A percentile compares a stretch with the other conserved stretches of the same genome.
phyloP scores from a whole-genome alignment of 2,329 filamentous ascomycete species.

The Blastomyces gilchristii region DNA sequence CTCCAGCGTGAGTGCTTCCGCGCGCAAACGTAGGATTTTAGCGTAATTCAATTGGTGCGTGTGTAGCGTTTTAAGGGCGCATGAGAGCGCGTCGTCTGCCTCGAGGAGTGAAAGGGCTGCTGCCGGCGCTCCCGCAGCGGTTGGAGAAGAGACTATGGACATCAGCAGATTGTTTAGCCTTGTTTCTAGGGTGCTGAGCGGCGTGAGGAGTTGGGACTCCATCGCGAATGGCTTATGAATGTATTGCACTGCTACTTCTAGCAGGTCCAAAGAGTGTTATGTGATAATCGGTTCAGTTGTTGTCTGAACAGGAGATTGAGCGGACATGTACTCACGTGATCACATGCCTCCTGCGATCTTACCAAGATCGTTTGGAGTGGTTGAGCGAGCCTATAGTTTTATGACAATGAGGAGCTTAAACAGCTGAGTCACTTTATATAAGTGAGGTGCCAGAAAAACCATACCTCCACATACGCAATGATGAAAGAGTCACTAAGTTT shows the following conservation, averaged over 20 bases:
- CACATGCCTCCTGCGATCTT: no score
- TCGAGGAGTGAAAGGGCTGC: constrained; percentile 32
- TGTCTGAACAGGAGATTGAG: no score
- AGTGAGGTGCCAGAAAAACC: no score
- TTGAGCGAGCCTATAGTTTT: no score
- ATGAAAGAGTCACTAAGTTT: no score
- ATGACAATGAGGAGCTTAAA: no score
- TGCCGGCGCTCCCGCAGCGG: constrained; percentile 34
- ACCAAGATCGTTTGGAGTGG: no score
- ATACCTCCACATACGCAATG: no score
- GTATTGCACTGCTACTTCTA: background rate
- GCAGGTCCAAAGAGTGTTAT: background rate
- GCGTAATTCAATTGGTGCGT: constrained; percentile 37
- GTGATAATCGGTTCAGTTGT: background rate
- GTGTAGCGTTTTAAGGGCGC: constrained; percentile 34
- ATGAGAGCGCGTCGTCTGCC: constrained; percentile 34
- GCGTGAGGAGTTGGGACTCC: constrained; percentile 31
- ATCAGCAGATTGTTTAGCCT: constrained; percentile 34
- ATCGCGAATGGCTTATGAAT: constrained; percentile 21
- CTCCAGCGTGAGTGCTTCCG: constrained; percentile 32
- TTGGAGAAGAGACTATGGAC: constrained; percentile 35
- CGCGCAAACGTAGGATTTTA: constrained; percentile 32
- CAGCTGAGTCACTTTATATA: no score
- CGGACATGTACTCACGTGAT: no score
- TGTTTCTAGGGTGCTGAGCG: constrained; percentile 34